Evolutionary conservation across 768 basidiomycete species (phyloP).

Genomic region (Favolaschia claudopus): DNA sequence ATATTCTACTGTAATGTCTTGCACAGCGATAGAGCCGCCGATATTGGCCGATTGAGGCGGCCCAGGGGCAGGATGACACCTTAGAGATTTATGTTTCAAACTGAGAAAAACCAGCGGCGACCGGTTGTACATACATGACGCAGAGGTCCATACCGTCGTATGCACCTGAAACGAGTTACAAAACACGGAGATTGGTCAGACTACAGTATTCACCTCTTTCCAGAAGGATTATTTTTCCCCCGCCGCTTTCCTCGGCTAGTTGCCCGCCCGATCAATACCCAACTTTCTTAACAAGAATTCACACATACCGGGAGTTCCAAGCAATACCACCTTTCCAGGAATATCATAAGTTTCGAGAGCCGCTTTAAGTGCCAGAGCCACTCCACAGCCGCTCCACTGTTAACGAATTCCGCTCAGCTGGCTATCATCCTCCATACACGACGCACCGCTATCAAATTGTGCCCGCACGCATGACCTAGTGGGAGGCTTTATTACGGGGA

Average conservation of each 20-base stretch:
- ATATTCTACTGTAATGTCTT: constrained; percentile 72
- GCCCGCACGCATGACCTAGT: constrained; percentile 78
- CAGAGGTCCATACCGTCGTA: constrained; percentile 86
- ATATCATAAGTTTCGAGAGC: constrained; percentile 70
- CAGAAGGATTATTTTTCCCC: constrained; percentile 78
- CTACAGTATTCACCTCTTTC: constrained; percentile 77
- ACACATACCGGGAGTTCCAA: constrained; percentile 76
- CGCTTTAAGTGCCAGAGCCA: constrained; percentile 76
- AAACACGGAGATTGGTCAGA: too few relatives aligned
- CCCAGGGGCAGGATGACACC: constrained; percentile 79
- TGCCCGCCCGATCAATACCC: constrained; percentile 16
- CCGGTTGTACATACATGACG: constrained; percentile 60
- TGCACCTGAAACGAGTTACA: too few relatives aligned
- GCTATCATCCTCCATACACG: background rate
- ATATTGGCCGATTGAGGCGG: constrained; percentile 55
- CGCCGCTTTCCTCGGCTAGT: constrained; percentile 79
- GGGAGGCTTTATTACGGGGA: constrained; percentile 50
- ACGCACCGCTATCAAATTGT: constrained; percentile 79
- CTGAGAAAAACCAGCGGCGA: background rate
- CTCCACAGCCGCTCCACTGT: constrained; percentile 66
- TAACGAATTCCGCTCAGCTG: background rate
- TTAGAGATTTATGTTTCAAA: constrained; percentile 36
- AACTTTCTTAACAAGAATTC: background rate
- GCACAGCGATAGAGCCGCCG: constrained; percentile 68
- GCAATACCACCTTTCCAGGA: constrained; percentile 71